Evolutionary conservation across 129 eudicot genomes (phyloP), one percentile per base, ranked within the genome.

Genomic region (Smallanthus sonchifolius): DNA sequence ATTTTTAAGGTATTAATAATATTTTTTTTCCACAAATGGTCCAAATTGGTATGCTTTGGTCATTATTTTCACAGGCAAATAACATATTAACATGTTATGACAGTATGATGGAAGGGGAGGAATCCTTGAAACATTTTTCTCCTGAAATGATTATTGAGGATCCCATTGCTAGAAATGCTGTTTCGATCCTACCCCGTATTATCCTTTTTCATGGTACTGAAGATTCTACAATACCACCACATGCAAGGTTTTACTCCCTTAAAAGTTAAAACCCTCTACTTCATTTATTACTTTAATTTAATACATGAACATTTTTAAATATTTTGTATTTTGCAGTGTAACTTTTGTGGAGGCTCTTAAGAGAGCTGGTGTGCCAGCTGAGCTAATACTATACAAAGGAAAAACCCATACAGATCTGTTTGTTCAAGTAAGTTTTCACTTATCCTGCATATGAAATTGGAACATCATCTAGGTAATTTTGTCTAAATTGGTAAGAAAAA

Each of bases 51-150:
- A 34, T 34, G 24, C 14, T 34, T 40, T 10, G 51, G 30, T 48
- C 32, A 14, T 48, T 59, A 68, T 17, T 37, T 63, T 63, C 47
- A 63, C 30, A 64, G 10, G 38, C n/a, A 28, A 24, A 38, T 57
- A 57, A 57, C 69, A 57, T 67, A 20, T 38, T 56, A 39, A 16
- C 73, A 35, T 72, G 64, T 80, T 24, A 36, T 78, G 35, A 48
- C 88, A 91, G 97, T 74, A 82, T 91, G 55, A 91, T 91, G 97
- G 95, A 91, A 69, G 97, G 97, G 60, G 90, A 88, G 74, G 63
- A 86, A 77, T 83, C 90, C 49, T 69, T 91, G 75, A 62, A 57
- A 47, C 70, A 51, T 17, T 91, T 82, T 84, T 91, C 97, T 49
- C 97, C 97, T 65, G 95, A 88, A 77, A 65, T 84, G 52, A 44